Percentiles rank a stretch among this genome's conserved stretches.
phyloP scores from a whole-genome alignment of 192 early-diverging fungal species.

The Linnemannia schmuckeri region DNA sequence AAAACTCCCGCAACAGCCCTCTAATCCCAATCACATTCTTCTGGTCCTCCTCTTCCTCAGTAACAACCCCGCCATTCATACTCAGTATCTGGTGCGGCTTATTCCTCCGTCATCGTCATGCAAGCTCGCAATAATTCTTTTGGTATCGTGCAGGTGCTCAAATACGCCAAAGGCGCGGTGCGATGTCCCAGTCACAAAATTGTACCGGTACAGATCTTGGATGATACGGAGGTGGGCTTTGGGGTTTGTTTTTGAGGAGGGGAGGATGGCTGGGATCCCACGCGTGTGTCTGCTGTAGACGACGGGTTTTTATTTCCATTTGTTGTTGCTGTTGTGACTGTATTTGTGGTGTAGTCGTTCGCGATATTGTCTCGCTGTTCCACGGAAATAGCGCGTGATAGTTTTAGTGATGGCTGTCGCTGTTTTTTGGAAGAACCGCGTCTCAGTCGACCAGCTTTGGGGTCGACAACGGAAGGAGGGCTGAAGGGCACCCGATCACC shows the following conservation, averaged over 20 bases:
- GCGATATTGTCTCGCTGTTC: not conserved
- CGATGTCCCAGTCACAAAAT: not conserved
- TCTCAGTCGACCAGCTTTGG: not conserved
- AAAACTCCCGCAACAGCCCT: not conserved
- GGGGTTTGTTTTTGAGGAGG: not conserved
- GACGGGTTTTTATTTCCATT: not conserved
- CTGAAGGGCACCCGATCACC: conserved; percentile 37
- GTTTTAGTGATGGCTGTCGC: conserved; percentile 3
- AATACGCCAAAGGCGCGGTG: not conserved
- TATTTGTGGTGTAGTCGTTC: not conserved
- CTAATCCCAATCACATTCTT: not conserved
- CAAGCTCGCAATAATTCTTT: not conserved
- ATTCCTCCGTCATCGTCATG: not conserved
- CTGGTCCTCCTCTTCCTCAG: not conserved
- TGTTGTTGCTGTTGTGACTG: not conserved
- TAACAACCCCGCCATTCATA: not conserved
- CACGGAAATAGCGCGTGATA: not conserved
- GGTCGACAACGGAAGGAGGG: not conserved
- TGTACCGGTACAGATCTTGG: not conserved
- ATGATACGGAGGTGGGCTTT: not conserved
- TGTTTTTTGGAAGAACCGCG: not conserved
- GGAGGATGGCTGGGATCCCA: not conserved
- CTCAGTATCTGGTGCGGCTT: not conserved
- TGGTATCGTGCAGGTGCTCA: not conserved
- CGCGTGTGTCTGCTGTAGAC: not conserved